Percentiles rank a stretch among this genome's conserved stretches.
Conservation (phyloP, 1,284 basidiomycete genomes). For the Heimioporus punctisporus region DNA sequence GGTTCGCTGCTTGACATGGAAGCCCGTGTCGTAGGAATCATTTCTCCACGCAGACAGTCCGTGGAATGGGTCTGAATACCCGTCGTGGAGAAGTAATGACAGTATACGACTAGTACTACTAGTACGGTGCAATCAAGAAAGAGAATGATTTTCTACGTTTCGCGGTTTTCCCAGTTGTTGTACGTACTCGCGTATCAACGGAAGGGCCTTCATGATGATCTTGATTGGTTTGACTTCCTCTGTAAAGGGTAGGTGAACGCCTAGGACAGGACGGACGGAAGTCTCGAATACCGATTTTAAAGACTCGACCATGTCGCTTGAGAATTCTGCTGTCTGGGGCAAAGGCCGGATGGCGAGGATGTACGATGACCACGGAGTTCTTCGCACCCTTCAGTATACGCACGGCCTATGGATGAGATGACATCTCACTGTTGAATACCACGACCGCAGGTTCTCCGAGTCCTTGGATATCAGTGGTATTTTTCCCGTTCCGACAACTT, state of each 20-base stretch:
- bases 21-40: constrained; percentile 49
- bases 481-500: constrained; percentile 72
- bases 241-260: constrained; percentile 25
- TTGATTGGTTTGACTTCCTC: constrained; percentile 65
- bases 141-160: constrained; percentile 9
- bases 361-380: constrained; percentile 70
- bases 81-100: constrained; percentile 2
- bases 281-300: constrained; percentile 49
- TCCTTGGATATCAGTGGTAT: constrained; percentile 57
- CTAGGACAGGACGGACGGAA: neutral
- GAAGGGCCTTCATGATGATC: constrained; percentile 61
- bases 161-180: constrained; percentile 23
- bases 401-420: neutral
- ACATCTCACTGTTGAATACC: constrained; percentile 63
- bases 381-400: constrained; percentile 26
- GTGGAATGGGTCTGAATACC: constrained; percentile 31
- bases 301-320: constrained; percentile 62
- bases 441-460: constrained; percentile 50
- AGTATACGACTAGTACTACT: constrained; percentile 8
- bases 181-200: constrained; percentile 59
- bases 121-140: constrained; percentile 1
- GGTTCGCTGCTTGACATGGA: constrained; percentile 41
- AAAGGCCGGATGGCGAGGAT: constrained; percentile 55
- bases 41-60: constrained; percentile 38
- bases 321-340: constrained; percentile 50